A percentile compares a stretch with the other conserved stretches of the same genome.
These are phyloP conservation scores for Solanum sejunctum DNA, from an alignment of 257 asterid genomes.

Conservation along the genomic window DNA sequence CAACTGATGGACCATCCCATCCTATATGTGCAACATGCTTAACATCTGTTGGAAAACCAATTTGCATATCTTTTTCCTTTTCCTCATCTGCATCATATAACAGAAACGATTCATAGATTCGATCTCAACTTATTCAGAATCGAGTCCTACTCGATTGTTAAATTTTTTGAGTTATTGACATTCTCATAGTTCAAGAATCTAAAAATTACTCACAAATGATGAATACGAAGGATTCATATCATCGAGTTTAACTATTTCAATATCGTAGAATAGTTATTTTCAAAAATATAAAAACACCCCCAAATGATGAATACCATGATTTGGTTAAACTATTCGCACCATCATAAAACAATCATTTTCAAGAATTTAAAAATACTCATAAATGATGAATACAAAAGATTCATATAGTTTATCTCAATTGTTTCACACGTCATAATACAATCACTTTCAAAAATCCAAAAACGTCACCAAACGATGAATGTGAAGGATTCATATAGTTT, in stretches of 20 bases:
- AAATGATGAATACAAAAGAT: not conserved
- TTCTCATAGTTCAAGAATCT: not conserved
- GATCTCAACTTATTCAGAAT: not conserved
- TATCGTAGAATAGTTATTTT: not conserved
- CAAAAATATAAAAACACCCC: not conserved
- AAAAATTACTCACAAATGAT: not conserved
- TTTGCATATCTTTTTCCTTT: constrained; percentile 56
- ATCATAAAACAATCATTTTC: not conserved
- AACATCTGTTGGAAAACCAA: constrained; percentile 92
- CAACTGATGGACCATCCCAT: constrained; percentile 73
- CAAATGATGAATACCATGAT: not conserved
- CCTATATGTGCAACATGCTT: constrained; percentile 98
- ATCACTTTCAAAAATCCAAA: not conserved
- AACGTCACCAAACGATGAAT: not conserved
- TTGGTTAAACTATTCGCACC: not conserved
- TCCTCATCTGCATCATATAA: constrained; percentile 47
- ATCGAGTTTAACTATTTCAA: not conserved
- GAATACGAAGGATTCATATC: not conserved
- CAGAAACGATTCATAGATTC: not conserved
- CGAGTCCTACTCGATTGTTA: not conserved
- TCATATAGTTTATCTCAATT: not conserved
- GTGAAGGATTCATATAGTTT: not conserved
- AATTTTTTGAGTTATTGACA: not conserved
- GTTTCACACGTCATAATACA: not conserved
- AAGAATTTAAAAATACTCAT: not conserved